Evolutionary conservation across 2,329 filamentous ascomycete species (phyloP), one percentile per base, ranked within the genome.

Genomic region (Botrytis deweyae): DNA sequence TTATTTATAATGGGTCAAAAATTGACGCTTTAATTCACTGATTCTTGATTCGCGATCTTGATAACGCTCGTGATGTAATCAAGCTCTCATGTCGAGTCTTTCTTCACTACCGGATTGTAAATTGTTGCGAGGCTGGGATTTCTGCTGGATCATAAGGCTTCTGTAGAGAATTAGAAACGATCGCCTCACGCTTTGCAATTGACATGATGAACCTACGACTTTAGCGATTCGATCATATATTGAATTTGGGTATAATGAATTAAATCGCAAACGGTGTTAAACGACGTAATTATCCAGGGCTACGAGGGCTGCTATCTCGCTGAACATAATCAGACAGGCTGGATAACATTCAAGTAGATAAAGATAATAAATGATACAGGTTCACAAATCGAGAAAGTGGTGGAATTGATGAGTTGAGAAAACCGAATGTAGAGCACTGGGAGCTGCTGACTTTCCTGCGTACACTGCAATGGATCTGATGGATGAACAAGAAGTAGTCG

Each of bases 81-180:
- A 79, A 72, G 58, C 73, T 55, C 42, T 73, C 78, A 80, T 80
- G 61, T 78, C 78, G 75, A 77, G 77, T 77, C 73, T 69, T 75
- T 77, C 73, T 69, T 75, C 61, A 42, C 59, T 42, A 64, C 66
- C n/a, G 61, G 52, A 58, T 74, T 59, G 69, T 71, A 58, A 64
- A 42, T 46, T 72, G 71, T 42, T 65, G 74, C 70, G 75, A 71
- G 74, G 74, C 36, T 70, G 63, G 40, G 64, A 67, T 40, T 77
- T 74, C 71, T 76, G 72, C 70, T 73, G 74, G 33, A 73, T 77
- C 75, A 75, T 76, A 74, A 75, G 68, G 58, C 49, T 67, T 72
- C 72, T 75, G 66, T 14, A 52, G 67, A 33, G 36, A 29, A 73
- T 77, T 72, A 77, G 64, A 72, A 70, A 46, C 29, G 58, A 70